Evolutionary conservation across 495 filamentous ascomycete species (phyloP).

Genomic region (Neurospora sp.): DNA sequence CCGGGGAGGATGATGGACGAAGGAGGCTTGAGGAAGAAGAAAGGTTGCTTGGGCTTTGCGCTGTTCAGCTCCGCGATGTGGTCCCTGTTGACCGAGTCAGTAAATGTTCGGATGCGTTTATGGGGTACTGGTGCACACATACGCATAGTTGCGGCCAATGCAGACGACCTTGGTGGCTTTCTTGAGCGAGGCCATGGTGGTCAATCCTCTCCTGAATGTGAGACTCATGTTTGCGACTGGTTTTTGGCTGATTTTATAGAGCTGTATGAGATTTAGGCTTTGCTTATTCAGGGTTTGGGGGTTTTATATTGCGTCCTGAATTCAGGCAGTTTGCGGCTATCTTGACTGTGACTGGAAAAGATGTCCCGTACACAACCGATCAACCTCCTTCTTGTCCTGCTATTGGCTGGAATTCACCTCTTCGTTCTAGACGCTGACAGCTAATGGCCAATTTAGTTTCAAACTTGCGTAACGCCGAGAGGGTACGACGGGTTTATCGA

Average conservation of each 20-base stretch:
- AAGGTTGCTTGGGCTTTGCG: conserved; percentile 75
- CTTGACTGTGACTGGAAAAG: not conserved
- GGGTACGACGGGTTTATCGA: not conserved
- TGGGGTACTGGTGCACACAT: conserved; percentile 26
- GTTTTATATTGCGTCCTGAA: not conserved
- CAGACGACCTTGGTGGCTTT: conserved; percentile 85
- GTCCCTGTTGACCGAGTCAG: conserved; percentile 49
- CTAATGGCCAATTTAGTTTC: not conserved
- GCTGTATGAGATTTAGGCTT: not conserved
- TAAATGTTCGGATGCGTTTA: not conserved
- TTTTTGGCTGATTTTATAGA: not conserved
- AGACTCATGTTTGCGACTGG: not conserved
- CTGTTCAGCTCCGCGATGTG: conserved; percentile 91
- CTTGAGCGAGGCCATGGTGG: conserved; percentile 50
- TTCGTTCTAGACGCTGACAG: not conserved
- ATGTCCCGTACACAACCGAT: not conserved
- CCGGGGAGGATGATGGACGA: conserved; percentile 69
- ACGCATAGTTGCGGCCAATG: conserved; percentile 98
- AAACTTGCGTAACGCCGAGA: not conserved
- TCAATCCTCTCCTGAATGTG: conserved; percentile 32
- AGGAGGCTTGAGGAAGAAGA: conserved; percentile 97
- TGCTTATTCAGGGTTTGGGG: not conserved
- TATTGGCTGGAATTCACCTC: not conserved
- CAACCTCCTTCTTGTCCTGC: not conserved
- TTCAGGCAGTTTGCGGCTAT: not conserved